Percentiles rank a stretch among this genome's conserved stretches.
These are phyloP conservation scores for Rhodomyrtus tomentosa DNA, from an alignment of 345 rosid species.

Conservation along the genomic window DNA sequence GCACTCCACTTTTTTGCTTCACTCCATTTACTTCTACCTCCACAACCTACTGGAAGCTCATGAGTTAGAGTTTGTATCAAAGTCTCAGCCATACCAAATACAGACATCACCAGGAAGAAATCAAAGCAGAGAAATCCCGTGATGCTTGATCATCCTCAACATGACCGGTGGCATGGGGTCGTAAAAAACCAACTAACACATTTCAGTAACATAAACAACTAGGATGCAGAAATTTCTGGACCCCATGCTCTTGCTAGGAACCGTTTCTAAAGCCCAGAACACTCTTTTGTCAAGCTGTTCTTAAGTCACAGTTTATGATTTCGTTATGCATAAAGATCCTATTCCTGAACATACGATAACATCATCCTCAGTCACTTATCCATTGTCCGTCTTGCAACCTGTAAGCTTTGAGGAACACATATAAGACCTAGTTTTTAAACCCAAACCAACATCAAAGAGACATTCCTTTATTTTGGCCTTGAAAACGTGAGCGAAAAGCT, in stretches of 20 bases:
- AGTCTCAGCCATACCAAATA: neutral
- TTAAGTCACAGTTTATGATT: neutral
- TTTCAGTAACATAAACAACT: neutral
- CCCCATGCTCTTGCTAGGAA: neutral
- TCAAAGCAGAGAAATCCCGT: neutral
- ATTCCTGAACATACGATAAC: neutral
- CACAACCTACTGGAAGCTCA: constrained; percentile 31
- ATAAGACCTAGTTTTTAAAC: neutral
- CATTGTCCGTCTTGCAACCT: neutral
- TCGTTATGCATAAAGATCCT: neutral
- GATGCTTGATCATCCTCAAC: neutral
- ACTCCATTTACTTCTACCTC: constrained; percentile 79
- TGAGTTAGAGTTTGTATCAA: neutral
- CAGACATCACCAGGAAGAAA: neutral
- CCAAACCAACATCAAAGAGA: neutral
- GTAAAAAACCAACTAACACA: neutral
- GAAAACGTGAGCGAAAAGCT: neutral
- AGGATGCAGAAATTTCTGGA: neutral
- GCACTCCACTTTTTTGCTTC: constrained; percentile 93
- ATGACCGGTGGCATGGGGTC: neutral
- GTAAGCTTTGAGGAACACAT: neutral
- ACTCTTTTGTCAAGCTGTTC: neutral
- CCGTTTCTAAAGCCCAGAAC: neutral
- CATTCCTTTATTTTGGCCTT: neutral
- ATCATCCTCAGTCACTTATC: neutral